Evolutionary conservation across 1,284 basidiomycete genomes (phyloP), one percentile per base, ranked within the genome.

Genomic region (Athelia psychrophila): DNA sequence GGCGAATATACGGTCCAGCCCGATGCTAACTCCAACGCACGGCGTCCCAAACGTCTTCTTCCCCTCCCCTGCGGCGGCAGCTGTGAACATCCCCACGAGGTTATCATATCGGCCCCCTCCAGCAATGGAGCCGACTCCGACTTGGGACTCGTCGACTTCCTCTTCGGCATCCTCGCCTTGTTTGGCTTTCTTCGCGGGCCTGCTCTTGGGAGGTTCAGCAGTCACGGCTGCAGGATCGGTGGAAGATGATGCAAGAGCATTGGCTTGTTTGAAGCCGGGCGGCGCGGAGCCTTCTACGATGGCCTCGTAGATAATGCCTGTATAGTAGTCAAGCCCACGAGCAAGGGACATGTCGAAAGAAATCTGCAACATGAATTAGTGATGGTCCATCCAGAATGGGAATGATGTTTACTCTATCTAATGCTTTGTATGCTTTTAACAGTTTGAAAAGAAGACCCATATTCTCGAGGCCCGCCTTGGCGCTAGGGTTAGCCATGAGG

Each of bases 301-400:
- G 38, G 94, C 97, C 73, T 99, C 97, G 75, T 98, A 98, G 68
- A 99, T 99, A 64, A 99, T 87, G 36, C 97, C 96, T 1, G 96
- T 99, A 74, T 99, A 98, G 73, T 99, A 99, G 71, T 99, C 97
- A 33, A 99, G 81, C 22, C 96, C 96, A 32, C 97, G 87, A 8
- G 97, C 97, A 20, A 99, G 83, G 8, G 93, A 96, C 60, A 99
- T 83, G 71, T 99, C 96, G 67, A 99, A 98, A 8, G 93, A 95
- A 64, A 98, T 83, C 90, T 94, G 59, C 19, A 30, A 25, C 50
- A 27, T 18, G 46, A 30, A 30, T 13, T 30, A 5, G 13, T 30
- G 13, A 15, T 38, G 24, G 60, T 40, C 53, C 50, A 35, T 54
- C n/a, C n/a, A n/a, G n/a, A n/a, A n/a, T n/a, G n/a, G n/a, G n/a